phyloP scores from a whole-genome alignment of 2,329 filamentous ascomycete species.

The Trichoderma guizhouense region DNA sequence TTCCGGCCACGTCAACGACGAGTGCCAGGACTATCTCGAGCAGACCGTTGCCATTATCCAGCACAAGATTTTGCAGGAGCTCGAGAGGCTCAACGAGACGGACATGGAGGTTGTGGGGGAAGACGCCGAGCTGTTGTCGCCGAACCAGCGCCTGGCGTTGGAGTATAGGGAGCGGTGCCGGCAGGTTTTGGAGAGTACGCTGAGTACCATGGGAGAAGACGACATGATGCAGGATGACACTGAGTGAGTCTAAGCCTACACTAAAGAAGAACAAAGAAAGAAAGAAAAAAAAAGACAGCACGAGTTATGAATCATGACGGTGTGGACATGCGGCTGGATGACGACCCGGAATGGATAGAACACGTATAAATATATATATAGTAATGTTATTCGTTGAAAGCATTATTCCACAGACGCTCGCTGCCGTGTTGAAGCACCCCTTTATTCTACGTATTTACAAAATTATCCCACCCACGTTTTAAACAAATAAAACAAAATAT shows the following conservation, averaged over 20 bases:
- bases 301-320: not conserved
- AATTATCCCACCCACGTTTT: not conserved
- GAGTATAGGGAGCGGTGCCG: constrained; percentile 49
- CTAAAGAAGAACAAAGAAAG: not conserved
- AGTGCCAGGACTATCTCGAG: constrained; percentile 30
- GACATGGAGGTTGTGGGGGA: constrained; percentile 43
- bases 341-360: not conserved
- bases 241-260: not conserved
- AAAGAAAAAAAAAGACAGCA: not conserved
- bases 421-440: not conserved
- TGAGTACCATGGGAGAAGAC: constrained; percentile 38
- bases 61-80: constrained; percentile 40
- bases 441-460: not conserved
- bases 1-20: constrained; percentile 29
- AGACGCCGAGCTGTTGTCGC: constrained; percentile 36
- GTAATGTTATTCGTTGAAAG: constrained; percentile 3
- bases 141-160: constrained; percentile 47
- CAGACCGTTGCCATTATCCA: constrained; percentile 41
- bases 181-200: constrained; percentile 44
- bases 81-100: constrained; percentile 46
- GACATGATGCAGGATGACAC: constrained; percentile 24
- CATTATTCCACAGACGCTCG: not conserved
- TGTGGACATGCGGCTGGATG: not conserved
- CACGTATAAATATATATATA: constrained; percentile 8
- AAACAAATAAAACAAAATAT: not conserved